A percentile compares a stretch with the other conserved stretches of the same genome.
phyloP scores from a whole-genome alignment of 352 stramenopile genomes.

The Globisporangium irregulare region DNA sequence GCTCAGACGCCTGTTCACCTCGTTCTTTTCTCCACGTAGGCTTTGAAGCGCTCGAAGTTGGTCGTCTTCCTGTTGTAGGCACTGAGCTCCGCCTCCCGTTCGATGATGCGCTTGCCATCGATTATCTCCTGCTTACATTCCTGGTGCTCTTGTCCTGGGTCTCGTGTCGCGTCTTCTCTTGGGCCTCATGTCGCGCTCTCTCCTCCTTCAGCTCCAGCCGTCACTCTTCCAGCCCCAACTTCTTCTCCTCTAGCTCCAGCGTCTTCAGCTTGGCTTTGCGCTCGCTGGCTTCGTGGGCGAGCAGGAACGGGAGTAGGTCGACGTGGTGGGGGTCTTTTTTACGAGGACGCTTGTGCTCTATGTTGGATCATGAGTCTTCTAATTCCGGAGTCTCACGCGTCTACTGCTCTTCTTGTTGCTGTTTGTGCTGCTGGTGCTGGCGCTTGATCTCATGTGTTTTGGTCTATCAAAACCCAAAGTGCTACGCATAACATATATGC shows the following conservation, averaged over 20 bases:
- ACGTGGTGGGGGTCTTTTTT: not conserved
- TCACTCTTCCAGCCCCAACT: not conserved
- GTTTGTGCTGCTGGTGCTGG: not conserved
- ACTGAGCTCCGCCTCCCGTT: too few species aligned
- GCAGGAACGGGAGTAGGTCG: not conserved
- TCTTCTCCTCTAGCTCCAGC: not conserved
- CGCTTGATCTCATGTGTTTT: too few species aligned
- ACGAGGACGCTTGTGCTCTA: not conserved
- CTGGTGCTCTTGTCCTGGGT: not conserved
- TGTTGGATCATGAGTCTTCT: not conserved
- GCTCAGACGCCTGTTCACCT: too few species aligned
- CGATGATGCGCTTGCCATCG: too few species aligned
- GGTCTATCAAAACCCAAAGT: too few species aligned
- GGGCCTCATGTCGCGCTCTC: not conserved
- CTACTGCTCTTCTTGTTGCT: not conserved
- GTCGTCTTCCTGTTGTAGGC: too few species aligned
- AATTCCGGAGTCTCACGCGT: too few species aligned
- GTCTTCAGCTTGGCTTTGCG: not conserved
- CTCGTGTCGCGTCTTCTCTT: not conserved
- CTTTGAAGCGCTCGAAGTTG: too few species aligned
- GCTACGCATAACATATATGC: too few species aligned
- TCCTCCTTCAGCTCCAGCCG: not conserved
- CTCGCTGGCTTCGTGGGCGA: not conserved
- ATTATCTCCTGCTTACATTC: too few species aligned
- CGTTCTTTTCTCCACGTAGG: too few species aligned